phyloP scores from a whole-genome alignment of 208 protist species.

The Trypanosoma vivax region DNA sequence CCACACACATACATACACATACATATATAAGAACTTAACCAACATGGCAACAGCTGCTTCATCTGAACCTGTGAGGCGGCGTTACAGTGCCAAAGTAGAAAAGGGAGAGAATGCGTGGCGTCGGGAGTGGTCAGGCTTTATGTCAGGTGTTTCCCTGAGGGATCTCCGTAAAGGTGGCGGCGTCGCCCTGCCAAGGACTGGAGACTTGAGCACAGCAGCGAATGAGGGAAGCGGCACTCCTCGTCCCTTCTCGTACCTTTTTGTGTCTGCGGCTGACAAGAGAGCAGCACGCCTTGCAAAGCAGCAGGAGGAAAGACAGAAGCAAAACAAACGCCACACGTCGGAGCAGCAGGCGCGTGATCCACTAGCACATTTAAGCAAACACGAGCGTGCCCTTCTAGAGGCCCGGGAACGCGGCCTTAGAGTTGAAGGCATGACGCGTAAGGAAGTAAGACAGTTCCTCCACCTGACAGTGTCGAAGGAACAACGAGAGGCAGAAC shows the following conservation, averaged over 20 bases:
- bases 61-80: conserved; percentile 17
- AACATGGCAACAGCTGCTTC: conserved; percentile 15
- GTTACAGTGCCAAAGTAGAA: conserved; percentile 71
- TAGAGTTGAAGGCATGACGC: conserved; percentile 75
- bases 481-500: conserved; percentile 40
- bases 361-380: conserved; percentile 51
- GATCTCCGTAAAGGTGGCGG: conserved; percentile 61
- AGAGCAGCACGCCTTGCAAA: conserved; percentile 51
- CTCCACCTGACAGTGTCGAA: conserved; percentile 65
- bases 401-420: conserved; percentile 63
- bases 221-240: conserved; percentile 7
- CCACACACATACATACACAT: conserved; percentile 6
- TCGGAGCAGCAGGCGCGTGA: conserved; percentile 9
- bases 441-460: conserved; percentile 70
- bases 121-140: conserved; percentile 80
- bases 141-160: conserved; percentile 70
- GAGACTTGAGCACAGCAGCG: conserved; percentile 39
- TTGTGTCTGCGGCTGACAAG: conserved; percentile 70
- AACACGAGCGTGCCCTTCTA: conserved; percentile 59
- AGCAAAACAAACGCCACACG: conserved; percentile 15
- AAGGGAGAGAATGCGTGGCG: conserved; percentile 81
- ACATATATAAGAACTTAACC: not conserved
- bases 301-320: conserved; percentile 24
- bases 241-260: conserved; percentile 72
- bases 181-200: conserved; percentile 43